Evolutionary conservation across 352 stramenopile genomes (phyloP).

Genomic region (Pelagophyceae sp.): DNA sequence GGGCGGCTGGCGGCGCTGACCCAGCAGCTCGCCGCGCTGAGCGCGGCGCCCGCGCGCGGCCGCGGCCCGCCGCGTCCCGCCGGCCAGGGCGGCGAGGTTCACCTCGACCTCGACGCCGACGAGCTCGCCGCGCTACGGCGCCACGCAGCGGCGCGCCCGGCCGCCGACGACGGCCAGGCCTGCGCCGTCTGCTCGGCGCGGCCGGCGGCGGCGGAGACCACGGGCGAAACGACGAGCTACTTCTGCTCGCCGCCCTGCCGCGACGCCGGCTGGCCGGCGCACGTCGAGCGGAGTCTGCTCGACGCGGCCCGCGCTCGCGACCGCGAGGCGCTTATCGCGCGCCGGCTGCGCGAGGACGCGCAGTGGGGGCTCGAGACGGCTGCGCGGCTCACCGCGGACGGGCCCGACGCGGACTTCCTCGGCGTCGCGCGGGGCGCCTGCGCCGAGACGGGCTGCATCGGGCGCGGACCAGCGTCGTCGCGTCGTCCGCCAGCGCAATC

Average conservation of each 20-base stretch:
- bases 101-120: background rate
- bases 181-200: background rate
- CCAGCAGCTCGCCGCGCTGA: background rate
- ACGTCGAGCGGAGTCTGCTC: background rate
- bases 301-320: background rate
- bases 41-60: background rate
- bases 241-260: background rate
- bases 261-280: background rate
- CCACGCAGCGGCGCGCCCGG: too few relatives aligned
- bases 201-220: background rate
- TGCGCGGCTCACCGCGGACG: background rate
- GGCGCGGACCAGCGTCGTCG: too few relatives aligned
- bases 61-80: too few relatives aligned
- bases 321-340: background rate
- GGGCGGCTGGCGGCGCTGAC: background rate
- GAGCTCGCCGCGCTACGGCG: background rate
- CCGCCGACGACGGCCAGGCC: too few relatives aligned
- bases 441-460: background rate
- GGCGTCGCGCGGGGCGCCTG: background rate
- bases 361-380: background rate
- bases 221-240: background rate
- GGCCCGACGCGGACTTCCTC: conserved; percentile 5
- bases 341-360: background rate
- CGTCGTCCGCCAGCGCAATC: too few relatives aligned
- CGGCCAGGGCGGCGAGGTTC: background rate